Evolutionary conservation across 148 eudicot genomes (phyloP), one percentile per base, ranked within the genome.

Genomic region (Arbutus unedo): DNA sequence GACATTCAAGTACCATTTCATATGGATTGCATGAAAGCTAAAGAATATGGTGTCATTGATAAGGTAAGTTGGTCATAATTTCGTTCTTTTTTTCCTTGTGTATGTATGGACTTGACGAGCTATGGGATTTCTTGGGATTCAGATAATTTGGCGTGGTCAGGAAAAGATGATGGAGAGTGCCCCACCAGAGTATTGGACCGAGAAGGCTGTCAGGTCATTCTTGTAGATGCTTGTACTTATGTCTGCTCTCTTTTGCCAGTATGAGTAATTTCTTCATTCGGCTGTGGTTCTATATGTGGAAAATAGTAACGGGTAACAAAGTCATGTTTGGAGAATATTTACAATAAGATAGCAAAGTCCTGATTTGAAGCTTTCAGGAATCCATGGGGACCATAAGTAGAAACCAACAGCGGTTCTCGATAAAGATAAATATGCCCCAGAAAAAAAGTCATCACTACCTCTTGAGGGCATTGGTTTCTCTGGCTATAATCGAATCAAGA

Each of bases 81-180:
- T 8, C 48, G 21, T 43, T 78, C 77, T 38, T 53, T 56, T 49
- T 55, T 21, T 4, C 47, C 6, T 6, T 79, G 59, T 7, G 15
- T 19, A 11, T 31, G 43, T 68, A 13, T 41, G 19, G 11, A 13
- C 57, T 78, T 59, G 50, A 13, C 47, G 72, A 82, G 8, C 75
- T 77, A 80, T 71, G 62, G 16, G 68, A 18, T 15, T 59, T 79
- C n/a, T 85, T 86, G 83, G 76, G 53, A 13, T 86, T 85, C 87
- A 96, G 98, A 89, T 96, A 81, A 93, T 96, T 82, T 88, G 92
- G 93, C 92, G 92, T 83, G 95, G 96, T 56, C 93, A 91, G 87
- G 95, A 95, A 78, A 88, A 92, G 85, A 78, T 93, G 64, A 92
- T 92, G 95, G 85, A 90, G 76, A 31, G 92, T 87, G 89, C 93